phyloP scores from a whole-genome alignment of 1,139 yeast genomes.

The Blastobotrys capitulatus region DNA sequence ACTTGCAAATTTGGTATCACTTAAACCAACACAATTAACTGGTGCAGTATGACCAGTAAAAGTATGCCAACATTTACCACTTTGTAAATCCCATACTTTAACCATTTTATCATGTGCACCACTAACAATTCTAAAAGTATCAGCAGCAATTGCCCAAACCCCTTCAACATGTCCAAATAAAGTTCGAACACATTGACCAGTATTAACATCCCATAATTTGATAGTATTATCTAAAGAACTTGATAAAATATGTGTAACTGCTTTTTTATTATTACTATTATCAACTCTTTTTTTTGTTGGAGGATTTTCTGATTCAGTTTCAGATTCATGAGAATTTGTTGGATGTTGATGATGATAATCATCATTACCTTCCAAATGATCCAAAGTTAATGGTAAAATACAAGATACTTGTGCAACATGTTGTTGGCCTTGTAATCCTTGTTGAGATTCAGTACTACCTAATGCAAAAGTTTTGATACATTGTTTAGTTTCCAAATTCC shows the following conservation, averaged over 20 bases:
- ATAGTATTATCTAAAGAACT: slow-evolving; percentile 92
- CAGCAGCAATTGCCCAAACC: slow-evolving; percentile 94
- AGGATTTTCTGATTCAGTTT: slow-evolving; percentile 17
- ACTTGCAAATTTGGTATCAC: slow-evolving; percentile 84
- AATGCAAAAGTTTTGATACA: slow-evolving; percentile 73
- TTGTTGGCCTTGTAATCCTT: slow-evolving; percentile 37
- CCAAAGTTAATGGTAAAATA: slow-evolving; percentile 73
- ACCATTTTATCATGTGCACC: slow-evolving; percentile 90
- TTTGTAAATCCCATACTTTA: slow-evolving; percentile 93
- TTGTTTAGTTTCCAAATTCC: slow-evolving; percentile 80
- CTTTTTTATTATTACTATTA: neutral
- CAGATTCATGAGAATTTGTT: slow-evolving; percentile 14
- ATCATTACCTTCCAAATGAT: slow-evolving; percentile 34
- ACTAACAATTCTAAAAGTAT: slow-evolving; percentile 85
- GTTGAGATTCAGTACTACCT: slow-evolving; percentile 22
- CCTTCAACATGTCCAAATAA: slow-evolving; percentile 98
- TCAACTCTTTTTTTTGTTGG: no score
- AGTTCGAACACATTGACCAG: slow-evolving; percentile 85
- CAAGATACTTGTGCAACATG: slow-evolving; percentile 75
- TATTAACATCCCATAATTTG: slow-evolving; percentile 82
- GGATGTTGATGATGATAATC: slow-evolving; percentile 23
- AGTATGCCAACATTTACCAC: slow-evolving; percentile 90
- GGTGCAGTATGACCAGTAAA: slow-evolving; percentile 71
- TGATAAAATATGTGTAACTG: slow-evolving; percentile 64
- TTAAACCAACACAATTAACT: slow-evolving; percentile 81